Conservation (phyloP, 306 rosid species). For the peach (Prunus persica) region Prunus_persica_NCBIv2 NC_034015.1:14887501-14888000, state of each 20-base stretch:
- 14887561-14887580: conserved; percentile 34
- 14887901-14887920: conserved; percentile 77
- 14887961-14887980: conserved; percentile 79
- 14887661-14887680: conserved; percentile 80
- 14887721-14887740: conserved; percentile 65
- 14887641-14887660: conserved; percentile 63
- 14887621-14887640: conserved; percentile 52
- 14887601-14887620: conserved; percentile 24
- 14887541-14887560: conserved; percentile 37
- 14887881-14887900: conserved; percentile 79
- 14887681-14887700: conserved; percentile 82
- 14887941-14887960: conserved; percentile 73
- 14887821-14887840: conserved; percentile 64
- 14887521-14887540: conserved; percentile 22
- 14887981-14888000: conserved; percentile 87
- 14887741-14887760: conserved; percentile 68
- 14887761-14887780: conserved; percentile 83
- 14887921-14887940: conserved; percentile 83
- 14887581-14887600: conserved; percentile 29
- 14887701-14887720: conserved; percentile 83
- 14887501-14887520: conserved; percentile 24
- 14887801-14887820: conserved; percentile 59
- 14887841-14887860: conserved; percentile 66
- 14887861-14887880: conserved; percentile 83
- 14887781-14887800: conserved; percentile 58